Base-by-base conservation (phyloP, 2,329 filamentous ascomycete genomes). In the Metarhizium humberi region DNA sequence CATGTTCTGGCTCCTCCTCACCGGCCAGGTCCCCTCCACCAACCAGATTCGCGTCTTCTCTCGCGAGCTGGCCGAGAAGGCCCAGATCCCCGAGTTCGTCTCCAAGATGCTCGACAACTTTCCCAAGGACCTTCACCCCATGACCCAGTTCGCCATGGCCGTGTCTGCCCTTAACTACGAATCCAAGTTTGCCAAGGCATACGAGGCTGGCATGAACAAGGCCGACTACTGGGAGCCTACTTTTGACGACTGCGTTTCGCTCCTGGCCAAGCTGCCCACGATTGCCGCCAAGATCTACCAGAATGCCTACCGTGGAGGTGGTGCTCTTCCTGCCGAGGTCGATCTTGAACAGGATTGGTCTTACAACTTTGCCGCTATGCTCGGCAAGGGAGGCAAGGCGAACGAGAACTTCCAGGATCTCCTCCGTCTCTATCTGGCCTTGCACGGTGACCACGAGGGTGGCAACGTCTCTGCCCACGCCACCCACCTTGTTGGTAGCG, bases 1-100 rank as follows among this genome's bases (percentile, higher is more conserved):
- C 72, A 99, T 99, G 94, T 99, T 99, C 81, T 99, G 94, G 94
- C 84, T 97, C 46, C 84, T 99, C 52, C 79, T 99, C 63, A 99
- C 94, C 10, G 94, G 94, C 57, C 81, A 95, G 73, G 88, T 97
- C 25, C 94, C 94, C 29, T 89, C 88, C 1, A 87, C 85, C 25
- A 76, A 77, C 59, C 94, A 99, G 73, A 84, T 94, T 59, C 88
- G 92, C 65, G 78, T 75, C 48, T 85, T 99, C 64, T 95, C 90
- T 50, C 83, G 86, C 56, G 87, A 97, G 71, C 79, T 97, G 29
- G 94, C 94, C 52, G 87, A 92, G 70, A 86, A 96, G 75, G 87
- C 88, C 25, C 77, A 82, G 64, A 82, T 99, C 52, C 94, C 94
- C 29, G 76, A 80, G 47, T 95, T 95, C 64, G 86, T 97, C 63